Percentiles rank a stretch among this genome's conserved stretches.
phyloP scores from a whole-genome alignment of 176 grass and related monocot genomes.

The Musa schizocarpa region DNA sequence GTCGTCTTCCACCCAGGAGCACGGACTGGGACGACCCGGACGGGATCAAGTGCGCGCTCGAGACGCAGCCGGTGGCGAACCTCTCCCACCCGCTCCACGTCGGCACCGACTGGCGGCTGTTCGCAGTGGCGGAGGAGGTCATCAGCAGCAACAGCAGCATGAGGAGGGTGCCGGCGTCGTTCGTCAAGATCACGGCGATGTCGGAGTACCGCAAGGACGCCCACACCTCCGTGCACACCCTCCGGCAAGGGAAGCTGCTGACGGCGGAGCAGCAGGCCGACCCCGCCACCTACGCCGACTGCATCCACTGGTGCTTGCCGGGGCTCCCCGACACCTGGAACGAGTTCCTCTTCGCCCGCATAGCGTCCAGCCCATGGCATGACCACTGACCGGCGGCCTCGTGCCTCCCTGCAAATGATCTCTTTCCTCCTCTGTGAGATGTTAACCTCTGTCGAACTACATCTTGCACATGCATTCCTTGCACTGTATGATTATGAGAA shows the following conservation, averaged over 20 bases:
- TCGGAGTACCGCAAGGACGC: slow-evolving; percentile 86
- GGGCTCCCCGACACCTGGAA: slow-evolving; percentile 64
- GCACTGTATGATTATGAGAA: no score
- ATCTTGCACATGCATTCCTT: no score
- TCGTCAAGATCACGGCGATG: slow-evolving; percentile 69
- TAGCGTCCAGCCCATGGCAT: slow-evolving; percentile 25
- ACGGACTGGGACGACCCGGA: slow-evolving; percentile 56
- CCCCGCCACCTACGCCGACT: slow-evolving; percentile 51
- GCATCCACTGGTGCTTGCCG: slow-evolving; percentile 77
- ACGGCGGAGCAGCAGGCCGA: slow-evolving; percentile 60
- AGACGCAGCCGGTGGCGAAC: slow-evolving; percentile 57
- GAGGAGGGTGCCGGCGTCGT: slow-evolving; percentile 49
- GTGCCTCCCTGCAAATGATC: no score
- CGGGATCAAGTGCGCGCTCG: slow-evolving; percentile 68
- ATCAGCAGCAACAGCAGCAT: background rate
- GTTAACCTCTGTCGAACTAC: no score
- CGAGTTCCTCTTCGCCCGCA: slow-evolving; percentile 56
- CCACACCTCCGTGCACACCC: slow-evolving; percentile 85
- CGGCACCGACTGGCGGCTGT: slow-evolving; percentile 77
- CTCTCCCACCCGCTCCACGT: slow-evolving; percentile 40
- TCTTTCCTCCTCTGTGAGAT: no score
- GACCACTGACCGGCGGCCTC: no score
- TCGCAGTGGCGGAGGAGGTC: slow-evolving; percentile 37
- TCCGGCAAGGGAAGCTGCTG: slow-evolving; percentile 54
- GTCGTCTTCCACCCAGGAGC: slow-evolving; percentile 31